Evolutionary conservation across 805 yeast species (phyloP).

Genomic region (Candida golubevii): DNA sequence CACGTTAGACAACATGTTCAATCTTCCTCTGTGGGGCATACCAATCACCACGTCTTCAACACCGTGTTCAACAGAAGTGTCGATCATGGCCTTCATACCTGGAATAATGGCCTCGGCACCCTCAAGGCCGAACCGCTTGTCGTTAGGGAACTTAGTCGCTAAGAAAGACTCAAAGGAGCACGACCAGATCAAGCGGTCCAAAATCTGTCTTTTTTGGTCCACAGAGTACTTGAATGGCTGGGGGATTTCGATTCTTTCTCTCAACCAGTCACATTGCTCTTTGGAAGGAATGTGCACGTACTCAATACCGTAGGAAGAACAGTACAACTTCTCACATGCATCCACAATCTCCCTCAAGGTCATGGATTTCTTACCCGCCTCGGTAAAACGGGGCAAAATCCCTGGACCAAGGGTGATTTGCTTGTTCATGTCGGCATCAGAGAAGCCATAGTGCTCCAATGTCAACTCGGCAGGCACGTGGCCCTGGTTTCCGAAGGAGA

Average conservation of each 20-base stretch:
- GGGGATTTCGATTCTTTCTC: conserved; percentile 94
- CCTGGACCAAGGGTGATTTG: conserved; percentile 95
- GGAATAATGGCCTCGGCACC: conserved; percentile 97
- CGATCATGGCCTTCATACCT: conserved; percentile 94
- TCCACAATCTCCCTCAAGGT: conserved; percentile 74
- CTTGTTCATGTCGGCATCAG: conserved; percentile 77
- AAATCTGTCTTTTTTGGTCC: conserved; percentile 92
- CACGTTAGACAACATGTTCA: conserved; percentile 95
- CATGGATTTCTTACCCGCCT: conserved; percentile 57
- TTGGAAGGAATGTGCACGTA: conserved; percentile 96
- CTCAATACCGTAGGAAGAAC: conserved; percentile 87
- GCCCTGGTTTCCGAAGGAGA: conserved; percentile 72
- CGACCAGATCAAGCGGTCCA: conserved; percentile 96
- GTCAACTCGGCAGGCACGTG: conserved; percentile 81
- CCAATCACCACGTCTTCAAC: conserved; percentile 96
- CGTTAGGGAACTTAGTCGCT: conserved; percentile 95
- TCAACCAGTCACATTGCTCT: conserved; percentile 95
- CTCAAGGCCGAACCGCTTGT: conserved; percentile 96
- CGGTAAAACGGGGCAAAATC: conserved; percentile 86
- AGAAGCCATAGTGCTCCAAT: conserved; percentile 86
- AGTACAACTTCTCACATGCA: conserved; percentile 78
- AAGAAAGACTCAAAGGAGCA: conserved; percentile 89
- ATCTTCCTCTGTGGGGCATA: conserved; percentile 99
- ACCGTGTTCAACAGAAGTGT: conserved; percentile 87
- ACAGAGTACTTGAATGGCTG: conserved; percentile 73